phyloP scores from a whole-genome alignment of 306 rosid genomes.

The Glycine soja region DNA sequence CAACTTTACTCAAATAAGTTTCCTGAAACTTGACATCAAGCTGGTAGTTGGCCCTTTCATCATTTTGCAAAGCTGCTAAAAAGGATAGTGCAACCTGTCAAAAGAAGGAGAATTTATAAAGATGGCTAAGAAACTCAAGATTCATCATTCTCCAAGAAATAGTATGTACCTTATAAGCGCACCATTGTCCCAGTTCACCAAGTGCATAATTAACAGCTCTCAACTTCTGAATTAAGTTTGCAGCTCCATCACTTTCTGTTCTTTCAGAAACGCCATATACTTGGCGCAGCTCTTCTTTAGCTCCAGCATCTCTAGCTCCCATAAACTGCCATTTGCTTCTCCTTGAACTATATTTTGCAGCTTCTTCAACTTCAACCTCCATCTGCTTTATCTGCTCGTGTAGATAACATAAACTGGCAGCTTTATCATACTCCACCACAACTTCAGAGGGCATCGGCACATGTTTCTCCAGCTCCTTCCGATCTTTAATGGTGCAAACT shows the following conservation, averaged over 20 bases:
- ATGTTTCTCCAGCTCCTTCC: slow-evolving; percentile 96
- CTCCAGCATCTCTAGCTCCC: slow-evolving; percentile 99
- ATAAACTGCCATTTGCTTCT: slow-evolving; percentile 99
- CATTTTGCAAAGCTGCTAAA: slow-evolving; percentile 95
- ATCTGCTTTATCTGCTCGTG: slow-evolving; percentile 96
- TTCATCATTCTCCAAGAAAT: slow-evolving; percentile 28
- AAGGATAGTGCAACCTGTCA: slow-evolving; percentile 92
- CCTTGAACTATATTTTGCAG: slow-evolving; percentile 93
- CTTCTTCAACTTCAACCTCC: slow-evolving; percentile 97
- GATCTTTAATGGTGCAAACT: slow-evolving; percentile 96
- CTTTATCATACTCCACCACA: slow-evolving; percentile 95
- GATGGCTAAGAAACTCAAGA: slow-evolving; percentile 36
- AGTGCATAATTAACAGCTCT: slow-evolving; percentile 99
- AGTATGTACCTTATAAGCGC: slow-evolving; percentile 81
- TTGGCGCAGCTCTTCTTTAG: slow-evolving; percentile 95
- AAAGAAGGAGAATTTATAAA: slow-evolving; percentile 40
- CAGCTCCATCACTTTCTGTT: slow-evolving; percentile 99
- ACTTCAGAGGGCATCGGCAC: slow-evolving; percentile 97
- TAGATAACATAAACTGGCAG: slow-evolving; percentile 87
- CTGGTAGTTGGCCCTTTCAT: slow-evolving; percentile 97
- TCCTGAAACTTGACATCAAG: slow-evolving; percentile 99
- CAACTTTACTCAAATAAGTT: slow-evolving; percentile 79
- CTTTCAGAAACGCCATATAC: slow-evolving; percentile 99
- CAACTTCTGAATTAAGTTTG: slow-evolving; percentile 89
- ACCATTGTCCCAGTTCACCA: slow-evolving; percentile 98